Conservation (phyloP, 2,329 filamentous ascomycete genomes). For the Madurella fahalii region DNA sequence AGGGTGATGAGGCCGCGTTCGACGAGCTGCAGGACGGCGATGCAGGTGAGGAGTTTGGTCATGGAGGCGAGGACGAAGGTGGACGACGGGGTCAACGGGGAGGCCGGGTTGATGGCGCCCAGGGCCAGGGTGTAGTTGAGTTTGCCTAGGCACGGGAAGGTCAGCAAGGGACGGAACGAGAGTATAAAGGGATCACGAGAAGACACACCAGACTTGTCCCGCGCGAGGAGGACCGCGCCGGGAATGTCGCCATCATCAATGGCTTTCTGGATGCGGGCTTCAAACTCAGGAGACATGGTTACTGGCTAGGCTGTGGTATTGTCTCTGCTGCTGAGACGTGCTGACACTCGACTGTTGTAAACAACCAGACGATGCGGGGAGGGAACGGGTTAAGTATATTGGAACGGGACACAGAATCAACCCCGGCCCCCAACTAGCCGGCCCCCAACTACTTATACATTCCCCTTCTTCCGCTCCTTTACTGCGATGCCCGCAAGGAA, state of each 20-base stretch:
- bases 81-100: constrained; percentile 22
- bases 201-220: constrained; percentile 21
- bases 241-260: constrained; percentile 25
- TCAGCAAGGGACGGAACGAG: background rate
- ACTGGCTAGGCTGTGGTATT: too few species aligned
- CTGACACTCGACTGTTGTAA: background rate
- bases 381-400: too few species aligned
- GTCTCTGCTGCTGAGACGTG: too few species aligned
- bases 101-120: constrained; percentile 17
- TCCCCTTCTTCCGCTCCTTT: background rate
- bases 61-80: constrained; percentile 35
- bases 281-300: constrained; percentile 24
- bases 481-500: background rate
- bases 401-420: too few species aligned
- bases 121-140: constrained; percentile 25
- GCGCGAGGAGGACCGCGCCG: constrained; percentile 19
- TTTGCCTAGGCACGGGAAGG: constrained; percentile 20
- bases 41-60: constrained; percentile 43
- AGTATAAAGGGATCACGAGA: background rate
- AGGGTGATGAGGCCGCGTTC: constrained; percentile 43
- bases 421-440: too few species aligned
- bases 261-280: constrained; percentile 28
- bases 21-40: constrained; percentile 45
- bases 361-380: background rate
- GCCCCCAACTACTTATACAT: too few species aligned